phyloP scores from a whole-genome alignment of 2,329 filamentous ascomycete species.

The Exophiala alcalophila region DNA sequence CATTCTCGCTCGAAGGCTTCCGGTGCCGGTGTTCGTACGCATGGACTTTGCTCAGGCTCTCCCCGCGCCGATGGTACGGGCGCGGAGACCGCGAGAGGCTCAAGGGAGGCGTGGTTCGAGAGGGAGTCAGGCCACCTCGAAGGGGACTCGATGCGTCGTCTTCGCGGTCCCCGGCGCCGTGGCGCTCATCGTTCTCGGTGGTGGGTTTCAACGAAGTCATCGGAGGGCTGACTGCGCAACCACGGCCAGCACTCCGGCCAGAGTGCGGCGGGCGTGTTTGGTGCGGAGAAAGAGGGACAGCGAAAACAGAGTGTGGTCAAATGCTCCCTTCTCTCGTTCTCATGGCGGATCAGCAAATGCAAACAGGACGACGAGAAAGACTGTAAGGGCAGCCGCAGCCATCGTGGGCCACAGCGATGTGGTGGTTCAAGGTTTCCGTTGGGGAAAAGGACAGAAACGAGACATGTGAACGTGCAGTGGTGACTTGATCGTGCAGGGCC shows the following conservation, averaged over 20 bases:
- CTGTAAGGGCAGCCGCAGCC: too few relatives aligned
- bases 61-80: constrained; percentile 31
- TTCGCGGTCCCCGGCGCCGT: constrained; percentile 18
- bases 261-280: neutral
- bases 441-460: too few relatives aligned
- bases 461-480: too few relatives aligned
- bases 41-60: constrained; percentile 13
- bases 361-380: neutral
- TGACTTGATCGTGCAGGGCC: too few relatives aligned
- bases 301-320: constrained; percentile 1
- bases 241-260: too few relatives aligned
- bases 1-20: constrained; percentile 9
- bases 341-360: constrained; percentile 6
- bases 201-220: constrained; percentile 23
- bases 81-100: constrained; percentile 31
- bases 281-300: neutral
- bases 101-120: constrained; percentile 9
- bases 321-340: too few relatives aligned
- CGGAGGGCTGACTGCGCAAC: constrained; percentile 6
- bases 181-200: constrained; percentile 11
- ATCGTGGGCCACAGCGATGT: too few relatives aligned
- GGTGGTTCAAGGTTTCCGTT: too few relatives aligned
- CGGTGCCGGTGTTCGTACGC: too few relatives aligned
- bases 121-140: too few relatives aligned
- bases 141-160: too few relatives aligned